Percentiles rank a stretch among this genome's conserved stretches.
Evolutionary conservation across 352 stramenopile genomes (phyloP).

Genomic region (Pythium sukuiense): DNA sequence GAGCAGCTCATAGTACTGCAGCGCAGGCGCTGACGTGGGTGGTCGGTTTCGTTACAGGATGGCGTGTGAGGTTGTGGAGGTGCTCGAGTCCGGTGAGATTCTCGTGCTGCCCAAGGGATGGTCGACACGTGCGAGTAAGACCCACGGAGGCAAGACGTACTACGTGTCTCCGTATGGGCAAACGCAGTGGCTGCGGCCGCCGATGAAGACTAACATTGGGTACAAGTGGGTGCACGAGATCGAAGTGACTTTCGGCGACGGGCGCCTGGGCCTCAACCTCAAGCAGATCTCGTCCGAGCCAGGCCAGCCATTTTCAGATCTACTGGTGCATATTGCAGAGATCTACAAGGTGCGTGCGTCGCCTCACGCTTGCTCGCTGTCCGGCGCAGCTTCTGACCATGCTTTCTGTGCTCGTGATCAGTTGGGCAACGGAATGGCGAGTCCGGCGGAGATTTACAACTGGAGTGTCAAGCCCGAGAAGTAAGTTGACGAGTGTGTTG

Average conservation of each 20-base stretch:
- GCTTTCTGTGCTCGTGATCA: slow-evolving; percentile 16
- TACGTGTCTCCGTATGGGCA: slow-evolving; percentile 84
- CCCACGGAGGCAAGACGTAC: slow-evolving; percentile 84
- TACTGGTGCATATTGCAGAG: slow-evolving; percentile 78
- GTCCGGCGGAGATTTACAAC: slow-evolving; percentile 88
- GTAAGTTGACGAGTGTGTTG: slow-evolving; percentile 24
- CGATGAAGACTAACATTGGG: slow-evolving; percentile 65
- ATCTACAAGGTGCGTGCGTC: slow-evolving; percentile 63
- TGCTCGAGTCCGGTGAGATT: slow-evolving; percentile 74
- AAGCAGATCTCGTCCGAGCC: slow-evolving; percentile 80
- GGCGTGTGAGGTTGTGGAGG: slow-evolving; percentile 54
- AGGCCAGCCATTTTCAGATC: slow-evolving; percentile 66
- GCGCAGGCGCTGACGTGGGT: not conserved
- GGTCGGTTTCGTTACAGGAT: slow-evolving; percentile 30
- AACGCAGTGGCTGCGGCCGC: slow-evolving; percentile 80
- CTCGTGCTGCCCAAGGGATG: slow-evolving; percentile 75
- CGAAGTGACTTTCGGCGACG: slow-evolving; percentile 79
- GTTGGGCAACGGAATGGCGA: slow-evolving; percentile 76
- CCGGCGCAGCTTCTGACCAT: too few species aligned
- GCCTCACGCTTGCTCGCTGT: not conserved
- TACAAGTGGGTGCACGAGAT: slow-evolving; percentile 87
- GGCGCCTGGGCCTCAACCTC: slow-evolving; percentile 76
- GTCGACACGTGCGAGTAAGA: slow-evolving; percentile 78
- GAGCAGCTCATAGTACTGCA: not conserved
- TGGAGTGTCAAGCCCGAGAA: slow-evolving; percentile 89